Conservation (phyloP, 495 filamentous ascomycete genomes). For the Annulohypoxylon nitens region DNA sequence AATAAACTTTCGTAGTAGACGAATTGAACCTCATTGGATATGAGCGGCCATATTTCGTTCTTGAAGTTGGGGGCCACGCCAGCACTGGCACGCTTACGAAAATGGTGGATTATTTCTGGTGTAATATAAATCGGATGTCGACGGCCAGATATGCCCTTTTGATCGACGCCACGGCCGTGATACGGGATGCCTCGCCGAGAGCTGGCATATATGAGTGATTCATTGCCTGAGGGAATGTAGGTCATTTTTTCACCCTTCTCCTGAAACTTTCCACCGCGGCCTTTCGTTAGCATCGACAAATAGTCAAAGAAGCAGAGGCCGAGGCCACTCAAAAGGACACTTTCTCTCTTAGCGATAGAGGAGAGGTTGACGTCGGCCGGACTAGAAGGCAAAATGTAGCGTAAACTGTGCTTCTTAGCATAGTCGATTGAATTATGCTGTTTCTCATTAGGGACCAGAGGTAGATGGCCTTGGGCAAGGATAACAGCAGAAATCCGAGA, state of each 20-base stretch:
- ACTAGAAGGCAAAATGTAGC: not conserved
- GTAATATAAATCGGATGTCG: not conserved
- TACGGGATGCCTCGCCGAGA: slow-evolving; percentile 5
- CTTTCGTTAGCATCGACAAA: not conserved
- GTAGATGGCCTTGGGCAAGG: slow-evolving; percentile 1
- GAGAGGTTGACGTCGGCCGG: slow-evolving; percentile 5
- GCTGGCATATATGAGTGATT: not conserved
- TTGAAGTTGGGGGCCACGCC: not conserved
- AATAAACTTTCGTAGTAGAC: not conserved
- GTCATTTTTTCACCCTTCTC: not conserved
- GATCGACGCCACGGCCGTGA: not conserved
- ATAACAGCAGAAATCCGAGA: not conserved
- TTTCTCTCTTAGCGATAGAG: not conserved
- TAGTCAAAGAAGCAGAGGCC: slow-evolving; percentile 3
- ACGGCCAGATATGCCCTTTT: not conserved
- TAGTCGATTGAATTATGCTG: not conserved
- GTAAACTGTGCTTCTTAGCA: not conserved
- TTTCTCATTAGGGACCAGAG: not conserved
- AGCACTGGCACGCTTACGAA: not conserved
- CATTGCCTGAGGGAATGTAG: not conserved
- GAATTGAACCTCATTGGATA: not conserved
- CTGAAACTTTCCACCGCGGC: not conserved
- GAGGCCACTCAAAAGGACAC: slow-evolving; percentile 1
- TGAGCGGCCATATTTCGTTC: not conserved
- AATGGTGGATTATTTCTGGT: not conserved